Conservation (phyloP, 352 stramenopile genomes). For the Plasmopara halstedii region DNA sequence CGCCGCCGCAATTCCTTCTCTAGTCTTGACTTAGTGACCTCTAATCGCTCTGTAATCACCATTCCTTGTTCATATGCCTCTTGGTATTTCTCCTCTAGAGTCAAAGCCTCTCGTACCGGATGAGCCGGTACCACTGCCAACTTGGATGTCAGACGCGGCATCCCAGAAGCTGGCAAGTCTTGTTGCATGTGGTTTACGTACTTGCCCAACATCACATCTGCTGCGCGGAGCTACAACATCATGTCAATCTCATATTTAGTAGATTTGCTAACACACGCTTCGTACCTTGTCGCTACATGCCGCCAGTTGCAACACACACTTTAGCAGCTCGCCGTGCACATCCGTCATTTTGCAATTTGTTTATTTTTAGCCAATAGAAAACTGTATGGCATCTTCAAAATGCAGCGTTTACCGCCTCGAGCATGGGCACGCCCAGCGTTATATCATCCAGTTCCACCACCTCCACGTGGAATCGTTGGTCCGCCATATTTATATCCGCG, state of each 20-base stretch:
- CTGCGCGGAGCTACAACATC: constrained; percentile 35
- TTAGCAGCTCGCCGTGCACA: constrained; percentile 52
- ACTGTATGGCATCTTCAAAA: neutral
- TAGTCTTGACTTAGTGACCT: constrained; percentile 50
- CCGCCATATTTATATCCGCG: neutral
- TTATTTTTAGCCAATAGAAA: neutral
- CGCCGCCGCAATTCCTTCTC: constrained; percentile 59
- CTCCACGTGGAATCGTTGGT: neutral
- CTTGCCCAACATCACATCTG: constrained; percentile 39
- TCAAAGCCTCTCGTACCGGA: constrained; percentile 19
- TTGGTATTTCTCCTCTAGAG: constrained; percentile 44
- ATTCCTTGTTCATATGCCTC: constrained; percentile 43
- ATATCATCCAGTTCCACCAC: constrained; percentile 1
- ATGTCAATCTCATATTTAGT: neutral
- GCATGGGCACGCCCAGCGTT: constrained; percentile 6
- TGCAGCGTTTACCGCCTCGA: constrained; percentile 4
- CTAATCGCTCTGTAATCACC: constrained; percentile 54
- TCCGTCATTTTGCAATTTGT: constrained; percentile 29
- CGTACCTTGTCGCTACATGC: constrained; percentile 69
- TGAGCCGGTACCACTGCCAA: constrained; percentile 47
- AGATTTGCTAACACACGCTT: neutral
- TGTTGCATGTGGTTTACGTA: constrained; percentile 33
- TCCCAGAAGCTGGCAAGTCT: constrained; percentile 31
- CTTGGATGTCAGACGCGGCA: constrained; percentile 52
- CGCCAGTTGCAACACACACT: constrained; percentile 67